Evolutionary conservation across 2,329 filamentous ascomycete genomes (phyloP).

Genomic region (Curvularia spicifera): DNA sequence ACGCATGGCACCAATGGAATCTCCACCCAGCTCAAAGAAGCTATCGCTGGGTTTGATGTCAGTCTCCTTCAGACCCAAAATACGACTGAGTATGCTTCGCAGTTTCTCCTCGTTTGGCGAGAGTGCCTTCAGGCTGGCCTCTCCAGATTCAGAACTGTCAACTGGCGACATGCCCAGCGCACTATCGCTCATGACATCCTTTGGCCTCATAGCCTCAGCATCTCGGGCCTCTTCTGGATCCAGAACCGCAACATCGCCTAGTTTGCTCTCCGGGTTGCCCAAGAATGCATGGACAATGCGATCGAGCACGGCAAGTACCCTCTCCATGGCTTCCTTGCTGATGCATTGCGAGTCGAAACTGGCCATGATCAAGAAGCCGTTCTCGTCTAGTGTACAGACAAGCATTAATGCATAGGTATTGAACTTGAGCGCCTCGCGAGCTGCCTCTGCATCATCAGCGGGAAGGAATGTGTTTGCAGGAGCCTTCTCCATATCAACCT

Average conservation of each 20-base stretch:
- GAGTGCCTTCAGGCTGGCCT: constrained; percentile 13
- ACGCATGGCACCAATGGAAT: constrained; percentile 56
- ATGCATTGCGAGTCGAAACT: constrained; percentile 70
- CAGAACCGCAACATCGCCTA: constrained; percentile 39
- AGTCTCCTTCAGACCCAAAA: constrained; percentile 35
- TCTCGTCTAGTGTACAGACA: constrained; percentile 65
- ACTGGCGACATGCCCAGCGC: constrained; percentile 23
- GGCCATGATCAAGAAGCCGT: constrained; percentile 65
- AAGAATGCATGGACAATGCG: constrained; percentile 60
- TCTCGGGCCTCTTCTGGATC: constrained; percentile 39
- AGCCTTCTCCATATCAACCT: constrained; percentile 24
- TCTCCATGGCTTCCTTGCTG: constrained; percentile 58
- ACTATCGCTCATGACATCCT: constrained; percentile 33
- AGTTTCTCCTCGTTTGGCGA: constrained; percentile 41
- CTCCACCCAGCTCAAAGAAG: constrained; percentile 57
- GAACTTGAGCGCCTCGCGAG: constrained; percentile 64
- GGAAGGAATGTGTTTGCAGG: constrained; percentile 63
- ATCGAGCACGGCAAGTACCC: constrained; percentile 60
- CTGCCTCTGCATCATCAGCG: constrained; percentile 62
- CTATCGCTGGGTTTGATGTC: constrained; percentile 50
- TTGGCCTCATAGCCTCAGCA: constrained; percentile 33
- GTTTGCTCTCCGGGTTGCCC: constrained; percentile 43
- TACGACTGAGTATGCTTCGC: constrained; percentile 30
- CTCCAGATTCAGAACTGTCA: constrained; percentile 7
- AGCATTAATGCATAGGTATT: constrained; percentile 68